Evolutionary conservation across 2,329 filamentous ascomycete species (phyloP).

Genomic region (Niveomyces coronatus): DNA sequence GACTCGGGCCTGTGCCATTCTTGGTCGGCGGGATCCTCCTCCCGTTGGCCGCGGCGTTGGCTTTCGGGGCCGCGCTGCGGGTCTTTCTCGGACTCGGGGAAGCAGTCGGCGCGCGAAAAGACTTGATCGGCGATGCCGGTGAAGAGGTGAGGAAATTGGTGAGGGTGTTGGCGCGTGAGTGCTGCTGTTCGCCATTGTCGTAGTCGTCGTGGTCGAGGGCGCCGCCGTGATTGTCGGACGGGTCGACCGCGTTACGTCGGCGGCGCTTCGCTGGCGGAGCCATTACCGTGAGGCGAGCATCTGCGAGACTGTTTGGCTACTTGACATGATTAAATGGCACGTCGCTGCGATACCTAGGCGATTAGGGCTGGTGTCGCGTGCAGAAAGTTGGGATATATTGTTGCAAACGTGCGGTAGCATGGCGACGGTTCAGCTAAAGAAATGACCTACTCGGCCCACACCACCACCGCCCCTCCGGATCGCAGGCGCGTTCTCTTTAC

Average conservation of each 20-base stretch:
- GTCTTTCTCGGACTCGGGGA: conserved; percentile 33
- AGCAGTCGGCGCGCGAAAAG: conserved; percentile 20
- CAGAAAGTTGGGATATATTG: neutral
- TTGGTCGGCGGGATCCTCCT: conserved; percentile 18
- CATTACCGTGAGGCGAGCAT: conserved; percentile 33
- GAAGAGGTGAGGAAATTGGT: conserved; percentile 45
- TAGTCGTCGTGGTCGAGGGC: conserved; percentile 20
- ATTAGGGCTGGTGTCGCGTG: too few relatives aligned
- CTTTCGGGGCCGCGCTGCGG: conserved; percentile 9
- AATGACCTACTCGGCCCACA: conserved; percentile 2
- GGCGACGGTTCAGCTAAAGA: neutral
- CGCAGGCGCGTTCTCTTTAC: too few relatives aligned
- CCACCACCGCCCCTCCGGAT: neutral
- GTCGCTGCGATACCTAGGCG: neutral
- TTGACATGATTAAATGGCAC: conserved; percentile 8
- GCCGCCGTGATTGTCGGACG: conserved; percentile 41
- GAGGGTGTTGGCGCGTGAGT: conserved; percentile 33
- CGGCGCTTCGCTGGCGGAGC: conserved; percentile 49
- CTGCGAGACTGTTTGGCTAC: conserved; percentile 16
- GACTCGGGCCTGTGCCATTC: conserved; percentile 22
- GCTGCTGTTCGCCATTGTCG: conserved; percentile 7
- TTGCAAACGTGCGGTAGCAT: neutral
- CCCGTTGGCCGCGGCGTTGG: conserved; percentile 14
- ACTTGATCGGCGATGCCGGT: conserved; percentile 30
- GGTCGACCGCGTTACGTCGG: conserved; percentile 43